Percentiles rank a stretch among this genome's conserved stretches.
phyloP scores from a whole-genome alignment of 2,329 filamentous ascomycete genomes.

The Fusarium pilosicola region DNA sequence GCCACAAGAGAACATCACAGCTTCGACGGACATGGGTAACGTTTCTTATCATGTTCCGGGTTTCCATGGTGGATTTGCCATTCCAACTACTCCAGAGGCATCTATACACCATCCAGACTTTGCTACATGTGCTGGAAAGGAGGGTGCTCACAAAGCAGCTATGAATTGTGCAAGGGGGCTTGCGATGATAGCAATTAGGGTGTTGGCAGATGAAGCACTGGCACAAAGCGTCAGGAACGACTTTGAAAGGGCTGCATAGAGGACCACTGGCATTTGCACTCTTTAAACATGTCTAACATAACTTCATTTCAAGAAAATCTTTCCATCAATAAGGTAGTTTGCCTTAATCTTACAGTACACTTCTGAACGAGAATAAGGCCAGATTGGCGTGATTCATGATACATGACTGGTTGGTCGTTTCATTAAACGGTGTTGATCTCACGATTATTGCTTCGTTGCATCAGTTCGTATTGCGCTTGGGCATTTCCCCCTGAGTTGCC shows the following conservation, averaged over 20 bases:
- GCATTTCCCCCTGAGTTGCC: neutral
- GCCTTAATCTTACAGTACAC: too few relatives aligned
- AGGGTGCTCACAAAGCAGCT: neutral
- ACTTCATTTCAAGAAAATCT: too few relatives aligned
- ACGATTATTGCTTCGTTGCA: neutral
- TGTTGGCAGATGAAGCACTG: neutral
- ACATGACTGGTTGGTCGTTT: rapidly evolving
- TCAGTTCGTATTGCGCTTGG: neutral
- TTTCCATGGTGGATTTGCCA: neutral
- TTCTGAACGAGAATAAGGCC: too few relatives aligned
- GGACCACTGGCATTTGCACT: rapidly evolving
- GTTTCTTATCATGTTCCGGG: neutral
- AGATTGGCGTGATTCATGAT: too few relatives aligned
- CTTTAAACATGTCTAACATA: rapidly evolving
- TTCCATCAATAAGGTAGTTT: too few relatives aligned
- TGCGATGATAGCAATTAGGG: neutral
- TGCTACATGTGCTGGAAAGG: neutral
- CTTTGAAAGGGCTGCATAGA: neutral
- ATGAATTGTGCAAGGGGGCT: neutral
- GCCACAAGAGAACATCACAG: neutral
- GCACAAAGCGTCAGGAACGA: neutral
- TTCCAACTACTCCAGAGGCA: neutral
- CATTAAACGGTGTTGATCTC: neutral
- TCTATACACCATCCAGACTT: neutral
- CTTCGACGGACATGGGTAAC: neutral